Evolutionary conservation across 768 basidiomycete species (phyloP).

Genomic region (Trametes gibbosa): DNA sequence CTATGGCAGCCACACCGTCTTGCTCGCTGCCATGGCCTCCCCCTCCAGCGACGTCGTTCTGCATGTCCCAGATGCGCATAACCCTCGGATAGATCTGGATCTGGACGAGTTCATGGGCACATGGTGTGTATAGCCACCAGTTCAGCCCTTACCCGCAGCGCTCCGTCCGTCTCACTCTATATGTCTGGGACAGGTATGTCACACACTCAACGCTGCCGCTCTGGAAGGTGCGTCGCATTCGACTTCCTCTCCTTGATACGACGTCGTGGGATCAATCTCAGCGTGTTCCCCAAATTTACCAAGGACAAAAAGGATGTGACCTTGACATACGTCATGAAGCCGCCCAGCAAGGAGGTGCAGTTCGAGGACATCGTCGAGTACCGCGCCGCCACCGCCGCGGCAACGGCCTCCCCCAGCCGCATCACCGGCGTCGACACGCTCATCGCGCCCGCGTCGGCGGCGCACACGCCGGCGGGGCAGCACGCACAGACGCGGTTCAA

Average conservation of each 20-base stretch:
- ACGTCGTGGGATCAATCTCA: too few relatives aligned
- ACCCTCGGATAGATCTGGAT: conserved; percentile 17
- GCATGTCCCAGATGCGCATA: conserved; percentile 6
- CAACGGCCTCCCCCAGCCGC: conserved; percentile 26
- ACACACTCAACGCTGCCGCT: conserved; percentile 40
- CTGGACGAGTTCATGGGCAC: conserved; percentile 25
- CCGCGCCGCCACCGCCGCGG: conserved; percentile 24
- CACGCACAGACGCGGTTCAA: conserved; percentile 27
- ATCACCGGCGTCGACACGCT: conserved; percentile 32
- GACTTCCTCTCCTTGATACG: too few relatives aligned
- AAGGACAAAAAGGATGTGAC: conserved; percentile 37
- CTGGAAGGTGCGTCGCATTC: conserved; percentile 41
- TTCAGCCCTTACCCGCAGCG: too few relatives aligned
- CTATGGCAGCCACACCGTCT: too few relatives aligned
- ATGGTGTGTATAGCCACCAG: conserved; percentile 14
- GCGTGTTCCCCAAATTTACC: too few relatives aligned
- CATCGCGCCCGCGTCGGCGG: neutral
- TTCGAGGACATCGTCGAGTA: conserved; percentile 40
- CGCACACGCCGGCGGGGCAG: neutral
- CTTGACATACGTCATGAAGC: conserved; percentile 35
- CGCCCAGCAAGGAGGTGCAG: conserved; percentile 16
- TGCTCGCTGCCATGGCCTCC: neutral
- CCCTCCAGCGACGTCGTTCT: conserved; percentile 4
- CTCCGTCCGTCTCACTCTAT: too few relatives aligned
- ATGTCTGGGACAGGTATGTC: conserved; percentile 30